Evolutionary conservation across 1,284 basidiomycete genomes (phyloP).

Genomic region (Apiotrichum gamsii): DNA sequence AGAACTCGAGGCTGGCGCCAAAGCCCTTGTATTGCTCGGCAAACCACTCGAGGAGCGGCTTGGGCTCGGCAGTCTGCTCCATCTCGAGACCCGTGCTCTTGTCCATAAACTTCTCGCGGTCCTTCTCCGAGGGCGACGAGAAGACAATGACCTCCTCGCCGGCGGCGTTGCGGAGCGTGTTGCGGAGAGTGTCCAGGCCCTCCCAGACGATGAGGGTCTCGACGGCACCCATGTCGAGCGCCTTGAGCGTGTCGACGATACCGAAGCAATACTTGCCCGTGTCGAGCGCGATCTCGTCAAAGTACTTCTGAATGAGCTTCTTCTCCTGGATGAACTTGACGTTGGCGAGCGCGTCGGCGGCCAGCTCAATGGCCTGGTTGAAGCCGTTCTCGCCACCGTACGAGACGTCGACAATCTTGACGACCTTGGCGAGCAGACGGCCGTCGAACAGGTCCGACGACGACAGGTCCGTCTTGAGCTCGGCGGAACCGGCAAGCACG

Average conservation of each 20-base stretch:
- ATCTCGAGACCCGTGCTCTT: slow-evolving; percentile 92
- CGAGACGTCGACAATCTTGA: slow-evolving; percentile 97
- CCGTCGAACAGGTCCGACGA: slow-evolving; percentile 95
- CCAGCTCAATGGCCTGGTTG: slow-evolving; percentile 96
- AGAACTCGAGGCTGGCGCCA: slow-evolving; percentile 80
- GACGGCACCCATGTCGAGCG: slow-evolving; percentile 90
- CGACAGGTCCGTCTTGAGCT: slow-evolving; percentile 97
- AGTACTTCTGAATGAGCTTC: slow-evolving; percentile 93
- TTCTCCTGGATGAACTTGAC: slow-evolving; percentile 99
- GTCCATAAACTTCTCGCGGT: slow-evolving; percentile 90
- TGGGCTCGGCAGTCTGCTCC: slow-evolving; percentile 76
- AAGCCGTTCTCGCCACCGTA: slow-evolving; percentile 99
- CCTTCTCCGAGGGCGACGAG: slow-evolving; percentile 66
- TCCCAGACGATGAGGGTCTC: slow-evolving; percentile 99
- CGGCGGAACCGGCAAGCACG: slow-evolving; percentile 95
- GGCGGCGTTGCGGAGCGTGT: slow-evolving; percentile 79
- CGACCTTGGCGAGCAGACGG: slow-evolving; percentile 78
- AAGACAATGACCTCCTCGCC: slow-evolving; percentile 75
- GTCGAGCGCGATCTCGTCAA: slow-evolving; percentile 98
- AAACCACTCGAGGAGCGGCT: slow-evolving; percentile 91
- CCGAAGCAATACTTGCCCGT: slow-evolving; percentile 98
- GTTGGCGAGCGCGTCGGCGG: slow-evolving; percentile 89
- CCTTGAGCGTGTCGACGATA: slow-evolving; percentile 94
- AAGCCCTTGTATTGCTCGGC: slow-evolving; percentile 98
- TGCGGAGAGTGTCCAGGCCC: slow-evolving; percentile 81